phyloP scores from a whole-genome alignment of 1,284 basidiomycete genomes.

The Cryptococcus sp. region DNA sequence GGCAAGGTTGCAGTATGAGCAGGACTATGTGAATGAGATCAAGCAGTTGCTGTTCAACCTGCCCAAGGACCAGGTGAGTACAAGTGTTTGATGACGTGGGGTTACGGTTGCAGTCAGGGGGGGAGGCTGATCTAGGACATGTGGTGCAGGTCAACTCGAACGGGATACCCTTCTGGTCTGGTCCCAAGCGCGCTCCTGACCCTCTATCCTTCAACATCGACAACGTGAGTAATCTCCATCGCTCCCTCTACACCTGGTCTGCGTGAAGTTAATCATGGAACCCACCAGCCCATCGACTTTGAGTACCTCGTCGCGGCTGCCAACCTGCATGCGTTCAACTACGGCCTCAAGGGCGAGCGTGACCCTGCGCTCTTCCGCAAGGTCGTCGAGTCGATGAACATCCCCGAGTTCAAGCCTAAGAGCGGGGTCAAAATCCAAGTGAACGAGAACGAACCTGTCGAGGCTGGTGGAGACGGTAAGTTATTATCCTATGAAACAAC shows the following conservation, averaged over 20 bases:
- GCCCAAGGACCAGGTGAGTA: constrained; percentile 75
- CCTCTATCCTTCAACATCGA: constrained; percentile 79
- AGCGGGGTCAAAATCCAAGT: constrained; percentile 93
- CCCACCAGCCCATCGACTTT: constrained; percentile 71
- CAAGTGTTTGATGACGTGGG: background rate
- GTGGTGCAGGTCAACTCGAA: constrained; percentile 62
- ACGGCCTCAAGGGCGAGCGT: constrained; percentile 87
- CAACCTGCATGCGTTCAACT: constrained; percentile 97
- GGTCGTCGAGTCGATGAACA: constrained; percentile 75
- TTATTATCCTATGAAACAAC: no score
- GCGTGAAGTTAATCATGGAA: constrained; percentile 8
- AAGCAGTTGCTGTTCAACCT: constrained; percentile 89
- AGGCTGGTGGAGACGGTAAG: constrained; percentile 57
- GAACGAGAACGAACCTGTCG: constrained; percentile 83
- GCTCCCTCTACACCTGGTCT: background rate
- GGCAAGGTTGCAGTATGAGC: constrained; percentile 95
- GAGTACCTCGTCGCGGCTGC: constrained; percentile 89
- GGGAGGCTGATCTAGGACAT: background rate
- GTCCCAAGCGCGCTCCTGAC: constrained; percentile 97
- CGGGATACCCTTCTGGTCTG: constrained; percentile 95
- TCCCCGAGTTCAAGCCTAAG: constrained; percentile 91
- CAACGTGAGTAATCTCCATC: constrained; percentile 61
- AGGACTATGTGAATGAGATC: constrained; percentile 91
- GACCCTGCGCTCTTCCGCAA: constrained; percentile 79
- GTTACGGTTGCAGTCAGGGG: background rate